Base-by-base conservation (phyloP, 805 yeast genomes). In the Candida taoyuanica region DNA sequence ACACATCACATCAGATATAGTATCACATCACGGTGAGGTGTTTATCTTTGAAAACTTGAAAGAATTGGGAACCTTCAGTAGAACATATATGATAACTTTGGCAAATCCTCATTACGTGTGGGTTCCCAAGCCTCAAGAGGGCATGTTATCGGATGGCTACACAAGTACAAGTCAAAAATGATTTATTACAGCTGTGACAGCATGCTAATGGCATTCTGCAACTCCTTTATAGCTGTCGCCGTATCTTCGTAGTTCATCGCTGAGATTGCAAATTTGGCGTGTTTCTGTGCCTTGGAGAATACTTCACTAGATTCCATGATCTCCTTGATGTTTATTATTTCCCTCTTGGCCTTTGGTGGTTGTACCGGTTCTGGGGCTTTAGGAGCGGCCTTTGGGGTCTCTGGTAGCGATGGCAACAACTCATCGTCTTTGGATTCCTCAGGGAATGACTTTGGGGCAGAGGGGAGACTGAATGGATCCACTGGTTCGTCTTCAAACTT, bases 211-310 rank as follows among this genome's bases (percentile, higher is more conserved):
- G 87, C 87, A 18, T 65, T 55, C 14, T 61, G 57, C 33, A 84
- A 59, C 53, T 84, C 86, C 26, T 63, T 64, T 31, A 77, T 75
- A 3, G 91, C 91, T 0, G 91, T 84, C 3, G 57, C 69, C 25
- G 74, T 61, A 50, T 84, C 94, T 44, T 84, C 91, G 55, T 82
- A 84, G 53, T 82, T 82, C 54, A 84, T 65, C 0, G 94, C 93
- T 40, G 87, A 79, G 6, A 82, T 76, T 2, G 88, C 91, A 56
- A 78, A 84, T 54, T 76, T 81, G 23, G 89, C 84, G 43, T 70
- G 73, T 49, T 77, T 81, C 52, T 83, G 91, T 1, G 81, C 76
- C 48, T 71, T 66, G 8, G 75, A 54, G 16, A 82, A 76, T 32
- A 69, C 63, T 37, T 75, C 84, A 17, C 79, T 73, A 13, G 68